Evolutionary conservation across 1,284 basidiomycete genomes (phyloP), one percentile per base, ranked within the genome.

Genomic region (Puccinia coronata): DNA sequence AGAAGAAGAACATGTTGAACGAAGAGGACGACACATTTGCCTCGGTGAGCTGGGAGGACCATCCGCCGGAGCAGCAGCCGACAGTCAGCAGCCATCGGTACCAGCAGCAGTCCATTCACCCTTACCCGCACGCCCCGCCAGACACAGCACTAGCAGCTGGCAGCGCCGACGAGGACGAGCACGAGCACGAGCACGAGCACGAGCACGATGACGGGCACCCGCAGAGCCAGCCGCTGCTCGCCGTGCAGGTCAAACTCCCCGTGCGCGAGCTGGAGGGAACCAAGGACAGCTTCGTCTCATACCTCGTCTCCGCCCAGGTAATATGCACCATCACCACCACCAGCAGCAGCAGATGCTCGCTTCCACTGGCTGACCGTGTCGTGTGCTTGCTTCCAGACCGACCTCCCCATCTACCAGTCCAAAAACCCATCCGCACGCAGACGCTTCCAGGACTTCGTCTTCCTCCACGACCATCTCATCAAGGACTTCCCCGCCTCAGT

Each of bases 401-500:
- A 91, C 84, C 89, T 92, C 28, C 89, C 90, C 36, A 93, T 91
- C 88, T 98, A 93, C 89, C 90, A 92, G 36, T 90, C 91, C 61
- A 88, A 88, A 4, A 92, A 88, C 82, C 92, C 92, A 2, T 91
- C 91, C 8, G 88, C 92, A 20, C 90, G 96, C 77, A 90, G 96
- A 82, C 90, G 96, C 36, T 99, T 97, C 88, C 94, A 96, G 85
- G 97, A 99, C 87, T 99, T 99, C 87, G 92, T 93, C 51, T 99
- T 99, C 86, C 88, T 99, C 51, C 89, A 93, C 82, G 92, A 97
- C 73, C 91, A 97, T 84, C 90, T 99, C 47, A 90, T 91, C 28
- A 92, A 92, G 87, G 92, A 96, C 87, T 99, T 98, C 85, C 95
- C 95, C 2, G 97, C 96, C 80, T 96, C 94, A 84, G 94, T 99